Base-by-base conservation (phyloP, 2,329 filamentous ascomycete species). In the Colletotrichum siamense region DNA sequence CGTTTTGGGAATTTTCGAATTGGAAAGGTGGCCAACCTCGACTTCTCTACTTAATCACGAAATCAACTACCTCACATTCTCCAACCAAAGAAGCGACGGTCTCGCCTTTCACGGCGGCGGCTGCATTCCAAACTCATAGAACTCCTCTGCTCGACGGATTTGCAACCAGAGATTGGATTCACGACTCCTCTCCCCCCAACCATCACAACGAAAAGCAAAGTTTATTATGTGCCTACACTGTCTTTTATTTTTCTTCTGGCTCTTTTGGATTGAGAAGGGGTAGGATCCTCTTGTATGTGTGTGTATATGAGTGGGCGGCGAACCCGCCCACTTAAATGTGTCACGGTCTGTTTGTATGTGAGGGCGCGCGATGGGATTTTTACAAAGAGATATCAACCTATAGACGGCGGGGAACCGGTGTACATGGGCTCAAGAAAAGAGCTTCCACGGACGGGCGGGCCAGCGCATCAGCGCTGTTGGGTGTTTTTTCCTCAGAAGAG, bases 1-100 rank as follows among this genome's bases (percentile, higher is more conserved):
- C 84, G 85, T 85, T 86, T 78, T 68, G 32, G 71, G 69, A 55
- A 71, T 36, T 74, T 75, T 36, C 55, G 63, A 74, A 44, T 71
- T 66, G 63, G 28, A 52, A 55, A 69, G 49, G 52, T 74, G 70
- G 64, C 74, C 65, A 49, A 69, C 70, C 44, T 26, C 70, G 74
- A 76, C 74, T 74, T 76, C 57, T 36, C 34, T 36, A 71, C 28
- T 28, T 74, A 76, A 69, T 74, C 13, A 39, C 62, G 57, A 59
- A 64, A 63, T n/a, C 64, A 73, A 69, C 32, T 8, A 70, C 59
- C 26, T 13, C 30, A 44, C 67, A 39, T 36, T 36, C 30, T 34
- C 59, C 30, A 36, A 39, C 30, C 55, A 34, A 69, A 69, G 70
- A 76, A 74, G 59, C 59, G 34, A 69, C 52, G 70, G 70, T 16